phyloP scores from a whole-genome alignment of 2,329 filamentous ascomycete species.

The Aphanocladium album region DNA sequence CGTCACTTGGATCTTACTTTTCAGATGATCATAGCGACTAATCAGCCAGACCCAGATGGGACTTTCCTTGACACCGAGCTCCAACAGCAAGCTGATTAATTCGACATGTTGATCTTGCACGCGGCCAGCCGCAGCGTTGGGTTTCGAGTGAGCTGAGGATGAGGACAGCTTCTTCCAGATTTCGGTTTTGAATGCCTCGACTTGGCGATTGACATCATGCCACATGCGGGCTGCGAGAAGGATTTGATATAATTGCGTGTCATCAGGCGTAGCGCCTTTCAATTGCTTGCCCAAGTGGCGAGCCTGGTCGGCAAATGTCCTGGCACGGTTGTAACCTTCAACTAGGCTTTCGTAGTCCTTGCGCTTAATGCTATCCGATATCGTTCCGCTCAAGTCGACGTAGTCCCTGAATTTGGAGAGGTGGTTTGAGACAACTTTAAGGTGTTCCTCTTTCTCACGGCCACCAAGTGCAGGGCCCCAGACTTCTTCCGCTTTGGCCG shows the following conservation, averaged over 20 bases:
- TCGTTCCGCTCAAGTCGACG: slow-evolving; percentile 71
- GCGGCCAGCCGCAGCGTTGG: slow-evolving; percentile 44
- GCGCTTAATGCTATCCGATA: slow-evolving; percentile 81
- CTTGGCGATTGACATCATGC: slow-evolving; percentile 85
- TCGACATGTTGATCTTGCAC: slow-evolving; percentile 84
- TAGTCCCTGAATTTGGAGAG: slow-evolving; percentile 76
- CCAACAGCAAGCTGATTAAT: slow-evolving; percentile 80
- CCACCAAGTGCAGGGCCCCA: slow-evolving; percentile 94
- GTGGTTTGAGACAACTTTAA: slow-evolving; percentile 71
- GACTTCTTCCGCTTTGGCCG: slow-evolving; percentile 91
- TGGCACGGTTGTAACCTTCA: slow-evolving; percentile 80
- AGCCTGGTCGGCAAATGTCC: slow-evolving; percentile 74
- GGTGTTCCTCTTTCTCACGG: slow-evolving; percentile 80
- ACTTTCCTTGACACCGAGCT: slow-evolving; percentile 91
- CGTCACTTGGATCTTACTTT: slow-evolving; percentile 72
- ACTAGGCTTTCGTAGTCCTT: slow-evolving; percentile 86
- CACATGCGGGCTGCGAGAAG: slow-evolving; percentile 90
- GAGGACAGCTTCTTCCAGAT: slow-evolving; percentile 77
- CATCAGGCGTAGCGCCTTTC: slow-evolving; percentile 56
- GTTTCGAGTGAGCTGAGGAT: slow-evolving; percentile 53
- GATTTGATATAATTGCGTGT: slow-evolving; percentile 79
- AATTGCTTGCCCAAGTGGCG: slow-evolving; percentile 58
- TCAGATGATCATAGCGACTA: slow-evolving; percentile 83
- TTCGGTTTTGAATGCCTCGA: slow-evolving; percentile 81
- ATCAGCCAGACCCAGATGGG: slow-evolving; percentile 95